Evolutionary conservation across 225 moss, liverwort and hornwort genomes (phyloP).

Genomic region (Neckera pumila): DNA sequence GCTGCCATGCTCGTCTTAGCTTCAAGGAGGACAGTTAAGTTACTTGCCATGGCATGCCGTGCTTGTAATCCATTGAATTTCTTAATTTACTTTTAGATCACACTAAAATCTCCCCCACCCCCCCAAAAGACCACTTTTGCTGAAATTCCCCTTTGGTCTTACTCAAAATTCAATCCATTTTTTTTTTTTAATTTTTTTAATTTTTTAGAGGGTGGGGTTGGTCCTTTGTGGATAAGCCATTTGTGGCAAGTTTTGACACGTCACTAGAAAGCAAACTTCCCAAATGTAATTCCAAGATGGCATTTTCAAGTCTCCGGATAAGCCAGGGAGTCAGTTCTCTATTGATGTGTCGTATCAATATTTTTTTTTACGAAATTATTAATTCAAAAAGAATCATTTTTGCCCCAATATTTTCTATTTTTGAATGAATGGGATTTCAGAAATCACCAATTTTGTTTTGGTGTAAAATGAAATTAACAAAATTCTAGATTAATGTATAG

Average conservation of each 20-base stretch:
- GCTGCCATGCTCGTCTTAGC: not conserved
- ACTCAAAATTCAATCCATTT: not conserved
- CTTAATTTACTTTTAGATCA: not conserved
- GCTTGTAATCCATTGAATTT: not conserved
- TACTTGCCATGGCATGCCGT: conserved; percentile 5
- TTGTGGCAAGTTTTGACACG: not conserved
- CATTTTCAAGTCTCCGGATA: not conserved
- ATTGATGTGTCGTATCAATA: not conserved
- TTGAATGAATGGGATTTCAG: not conserved
- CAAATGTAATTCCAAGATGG: not conserved
- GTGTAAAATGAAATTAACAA: not conserved
- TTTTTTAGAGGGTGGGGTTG: not conserved
- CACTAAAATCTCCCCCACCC: not conserved
- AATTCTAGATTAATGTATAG: too few relatives aligned
- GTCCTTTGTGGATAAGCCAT: not conserved
- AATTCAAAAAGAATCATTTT: not conserved
- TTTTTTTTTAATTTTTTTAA: not conserved
- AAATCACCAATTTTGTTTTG: not conserved
- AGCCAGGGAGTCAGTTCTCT: not conserved
- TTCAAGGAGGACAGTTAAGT: not conserved
- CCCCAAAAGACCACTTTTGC: not conserved
- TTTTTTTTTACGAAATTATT: not conserved
- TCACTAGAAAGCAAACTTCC: not conserved
- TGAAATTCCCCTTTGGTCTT: not conserved
- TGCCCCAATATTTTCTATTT: not conserved